phyloP scores from a whole-genome alignment of 2,329 filamentous ascomycete genomes.

The Dryadomyces sulphureus region DNA sequence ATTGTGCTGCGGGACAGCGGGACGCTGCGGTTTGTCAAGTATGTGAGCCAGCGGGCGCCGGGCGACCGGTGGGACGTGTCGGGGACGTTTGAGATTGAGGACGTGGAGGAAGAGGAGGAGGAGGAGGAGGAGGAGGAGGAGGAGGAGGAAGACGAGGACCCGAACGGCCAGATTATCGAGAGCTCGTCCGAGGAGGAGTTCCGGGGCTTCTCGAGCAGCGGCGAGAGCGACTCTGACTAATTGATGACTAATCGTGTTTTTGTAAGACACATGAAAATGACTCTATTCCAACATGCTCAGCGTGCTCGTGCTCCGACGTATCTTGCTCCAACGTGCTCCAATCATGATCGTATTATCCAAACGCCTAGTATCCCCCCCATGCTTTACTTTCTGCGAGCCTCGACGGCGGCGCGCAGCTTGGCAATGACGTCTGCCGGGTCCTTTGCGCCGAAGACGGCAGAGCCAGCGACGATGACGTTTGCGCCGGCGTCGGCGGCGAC shows the following conservation, averaged over 20 bases:
- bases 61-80: slow-evolving; percentile 90
- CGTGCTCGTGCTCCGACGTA: too few relatives aligned
- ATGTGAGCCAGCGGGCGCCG: slow-evolving; percentile 66
- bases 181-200: slow-evolving; percentile 41
- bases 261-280: too few relatives aligned
- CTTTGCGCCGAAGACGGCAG: slow-evolving; percentile 84
- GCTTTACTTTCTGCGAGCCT: slow-evolving; percentile 30
- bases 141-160: slow-evolving; percentile 16
- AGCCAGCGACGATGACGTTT: slow-evolving; percentile 95
- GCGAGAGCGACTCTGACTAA: slow-evolving; percentile 22
- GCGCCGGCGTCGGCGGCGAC: slow-evolving; percentile 89
- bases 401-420: slow-evolving; percentile 65
- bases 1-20: slow-evolving; percentile 80
- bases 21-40: slow-evolving; percentile 88
- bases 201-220: slow-evolving; percentile 36
- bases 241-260: not conserved
- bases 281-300: too few relatives aligned
- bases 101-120: slow-evolving; percentile 29
- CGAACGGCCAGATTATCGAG: slow-evolving; percentile 17
- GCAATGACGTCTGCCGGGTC: slow-evolving; percentile 78
- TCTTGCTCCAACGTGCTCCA: too few relatives aligned
- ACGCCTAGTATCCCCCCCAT: not conserved
- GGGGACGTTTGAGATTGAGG: slow-evolving; percentile 60
- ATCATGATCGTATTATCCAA: not conserved
- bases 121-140: slow-evolving; percentile 25